Evolutionary conservation across 2,329 filamentous ascomycete species (phyloP), one percentile per base, ranked within the genome.

Genomic region (Pyrenophora tritici-repentis): DNA sequence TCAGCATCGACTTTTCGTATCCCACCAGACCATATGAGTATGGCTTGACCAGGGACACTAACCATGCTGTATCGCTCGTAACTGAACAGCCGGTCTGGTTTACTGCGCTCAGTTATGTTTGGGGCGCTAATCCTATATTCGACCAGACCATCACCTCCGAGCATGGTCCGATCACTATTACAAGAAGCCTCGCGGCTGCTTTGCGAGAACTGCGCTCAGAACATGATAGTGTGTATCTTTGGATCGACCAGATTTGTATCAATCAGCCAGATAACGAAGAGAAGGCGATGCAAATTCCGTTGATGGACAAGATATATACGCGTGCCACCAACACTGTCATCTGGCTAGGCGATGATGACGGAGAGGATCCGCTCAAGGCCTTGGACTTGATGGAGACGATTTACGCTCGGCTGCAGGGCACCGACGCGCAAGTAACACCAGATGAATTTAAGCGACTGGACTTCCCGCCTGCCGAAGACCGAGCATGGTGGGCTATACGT

Each of bases 311-410:
- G 40, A 58, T 69, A 6, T 68, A 69, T 18, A 55, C 44, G 6
- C 53, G 63, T 34, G 65, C 66, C 10, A 62, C 61, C 1, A 65
- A 60, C n/a, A 66, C 63, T 1, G 31, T 65, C n/a, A 61, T 69
- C 22, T 69, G 66, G 66, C 45, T 69, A 6, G 65, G 64, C 16
- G 58, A 64, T 10, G 60, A 62, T 1, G 53, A 55, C 6, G 56
- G 34, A 3, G 48, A 61, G n/a, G 48, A 58, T 8, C 47, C 59
- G 4, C 8, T 33, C 0, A 41, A 59, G 24, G 61, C 63, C 1
- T 56, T 68, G 16, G 47, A 62, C 3, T 42, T 51, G 7, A 44
- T 66, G 50, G 52, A 58, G 22, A 55, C 46, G 1, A 37, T 60
- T 2, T 50, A 52, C 38, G 47, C 55, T 4, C 45, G 48, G 16